Base-by-base conservation (phyloP, 352 stramenopile species). In the Globisporangium emineosum region DNA sequence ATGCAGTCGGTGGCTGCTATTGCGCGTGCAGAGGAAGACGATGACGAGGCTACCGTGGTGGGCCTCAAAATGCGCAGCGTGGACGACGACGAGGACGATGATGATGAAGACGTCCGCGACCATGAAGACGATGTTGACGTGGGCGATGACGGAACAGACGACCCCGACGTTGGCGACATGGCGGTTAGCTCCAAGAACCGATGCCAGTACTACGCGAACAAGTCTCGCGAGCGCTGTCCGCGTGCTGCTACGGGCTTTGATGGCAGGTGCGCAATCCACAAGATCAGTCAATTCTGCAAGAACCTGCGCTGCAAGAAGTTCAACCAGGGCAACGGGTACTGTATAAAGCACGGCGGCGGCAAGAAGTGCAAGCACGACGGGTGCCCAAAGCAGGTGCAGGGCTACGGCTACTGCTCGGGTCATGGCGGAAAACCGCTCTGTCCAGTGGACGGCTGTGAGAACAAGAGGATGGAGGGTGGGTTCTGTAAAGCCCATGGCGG, bases 401-500 rank as follows among this genome's bases (percentile, higher is more conserved):
- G 85, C 25, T 94, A 91, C 49, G 85, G 85, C n/a, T 88, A 89
- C 59, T 96, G 87, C 70, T 91, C 83, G 17, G 85, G 82, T 19
- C 87, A 96, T 43, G 87, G 87, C 13, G 87, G 87, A 29, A 93
- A 93, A 30, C 84, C 83, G 21, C 62, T 93, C 43, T 96, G 87
- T 56, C 79, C 83, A 0, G 59, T 92, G 13, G 79, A 87, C 12
- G 82, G 83, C 8, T 96, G 87, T 25, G 79, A 88, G 33, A 92
- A 92, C 67, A 94, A 94, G 55, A 77, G 83, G 50, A 92, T 94
- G 85, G 85, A 94, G 78, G 85, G 85, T 65, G 85, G 80, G 64
- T 90, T 86, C 52, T 97, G 89, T 66, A 96, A 96, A 59, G 76
- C 81, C 7, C 89, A 97, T 35, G 89, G 89, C 9, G 89, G 88